Percentiles rank a stretch among this genome's conserved stretches.
Evolutionary conservation across 176 grass and related monocot genomes (phyloP).

Genomic region (Dendrocalamus sinicus): DNA sequence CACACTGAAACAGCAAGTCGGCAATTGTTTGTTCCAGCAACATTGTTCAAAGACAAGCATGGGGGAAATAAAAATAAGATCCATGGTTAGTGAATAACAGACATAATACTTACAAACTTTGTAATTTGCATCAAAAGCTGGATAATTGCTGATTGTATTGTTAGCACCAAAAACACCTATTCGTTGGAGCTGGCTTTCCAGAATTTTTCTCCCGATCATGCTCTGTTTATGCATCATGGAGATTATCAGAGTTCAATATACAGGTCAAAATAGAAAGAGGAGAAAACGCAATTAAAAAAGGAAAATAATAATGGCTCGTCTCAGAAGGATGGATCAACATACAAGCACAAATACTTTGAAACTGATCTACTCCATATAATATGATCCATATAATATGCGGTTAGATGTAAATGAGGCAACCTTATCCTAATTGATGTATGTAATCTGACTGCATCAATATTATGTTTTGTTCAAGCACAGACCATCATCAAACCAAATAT

Average conservation of each 20-base stretch:
- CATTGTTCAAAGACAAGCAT: slow-evolving; percentile 28
- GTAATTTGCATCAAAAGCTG: slow-evolving; percentile 77
- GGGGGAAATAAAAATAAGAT: slow-evolving; percentile 17
- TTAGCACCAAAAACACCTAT: slow-evolving; percentile 67
- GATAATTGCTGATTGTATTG: slow-evolving; percentile 54
- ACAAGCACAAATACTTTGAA: neutral
- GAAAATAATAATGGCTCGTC: neutral
- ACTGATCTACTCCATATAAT: neutral
- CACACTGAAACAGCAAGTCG: slow-evolving; percentile 62
- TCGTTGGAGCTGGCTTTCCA: slow-evolving; percentile 72
- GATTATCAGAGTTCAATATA: slow-evolving; percentile 31
- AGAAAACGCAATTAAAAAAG: neutral
- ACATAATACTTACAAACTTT: slow-evolving; percentile 78
- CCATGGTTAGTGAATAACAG: neutral
- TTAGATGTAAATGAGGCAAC: neutral
- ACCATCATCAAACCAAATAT: neutral
- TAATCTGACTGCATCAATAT: slow-evolving; percentile 8
- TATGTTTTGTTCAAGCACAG: neutral
- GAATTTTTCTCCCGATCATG: slow-evolving; percentile 88
- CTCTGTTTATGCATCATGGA: slow-evolving; percentile 52
- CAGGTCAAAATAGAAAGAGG: neutral
- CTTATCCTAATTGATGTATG: neutral
- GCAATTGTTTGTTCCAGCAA: slow-evolving; percentile 8
- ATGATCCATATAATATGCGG: neutral
- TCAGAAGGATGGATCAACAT: neutral